Evolutionary conservation across 2,329 filamentous ascomycete species (phyloP).

Genomic region (Hymenoscyphus repandus): DNA sequence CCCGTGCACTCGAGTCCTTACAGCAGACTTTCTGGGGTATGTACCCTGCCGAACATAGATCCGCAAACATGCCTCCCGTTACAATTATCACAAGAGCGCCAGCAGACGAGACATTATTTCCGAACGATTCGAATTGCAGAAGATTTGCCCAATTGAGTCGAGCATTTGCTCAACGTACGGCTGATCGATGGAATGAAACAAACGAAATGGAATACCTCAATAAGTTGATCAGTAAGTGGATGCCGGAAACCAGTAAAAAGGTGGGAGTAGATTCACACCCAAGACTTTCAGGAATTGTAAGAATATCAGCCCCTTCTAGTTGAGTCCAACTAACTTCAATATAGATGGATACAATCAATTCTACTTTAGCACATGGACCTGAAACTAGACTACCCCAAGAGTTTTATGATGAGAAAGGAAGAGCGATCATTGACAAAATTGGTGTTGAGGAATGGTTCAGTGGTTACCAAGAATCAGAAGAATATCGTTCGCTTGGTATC

Average conservation of each 20-base stretch:
- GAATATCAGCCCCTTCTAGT: no score
- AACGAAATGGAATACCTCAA: slow-evolving; percentile 82
- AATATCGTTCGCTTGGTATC: slow-evolving; percentile 87
- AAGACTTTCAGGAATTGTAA: slow-evolving; percentile 68
- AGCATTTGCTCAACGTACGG: slow-evolving; percentile 67
- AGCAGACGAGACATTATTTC: slow-evolving; percentile 72
- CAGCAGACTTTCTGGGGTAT: slow-evolving; percentile 72
- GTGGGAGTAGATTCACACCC: slow-evolving; percentile 83
- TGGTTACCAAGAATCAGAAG: slow-evolving; percentile 76
- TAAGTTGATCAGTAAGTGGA: slow-evolving; percentile 73
- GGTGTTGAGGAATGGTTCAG: slow-evolving; percentile 89
- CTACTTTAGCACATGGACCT: slow-evolving; percentile 77
- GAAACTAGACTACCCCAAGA: slow-evolving; percentile 73
- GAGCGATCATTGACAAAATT: slow-evolving; percentile 65
- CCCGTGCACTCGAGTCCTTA: slow-evolving; percentile 70
- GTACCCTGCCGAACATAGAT: slow-evolving; percentile 55
- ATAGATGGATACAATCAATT: slow-evolving; percentile 82
- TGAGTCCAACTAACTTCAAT: no score
- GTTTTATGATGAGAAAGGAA: slow-evolving; percentile 76
- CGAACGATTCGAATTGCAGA: slow-evolving; percentile 70
- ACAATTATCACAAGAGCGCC: slow-evolving; percentile 61
- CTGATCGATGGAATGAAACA: slow-evolving; percentile 67
- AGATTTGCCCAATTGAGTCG: slow-evolving; percentile 65
- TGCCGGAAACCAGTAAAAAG: slow-evolving; percentile 63
- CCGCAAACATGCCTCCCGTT: slow-evolving; percentile 50